These are phyloP conservation scores for Rhizopus arrhizus DNA, from an alignment of 371 early-diverging fungal genomes.

Conservation along the genomic window DNA sequence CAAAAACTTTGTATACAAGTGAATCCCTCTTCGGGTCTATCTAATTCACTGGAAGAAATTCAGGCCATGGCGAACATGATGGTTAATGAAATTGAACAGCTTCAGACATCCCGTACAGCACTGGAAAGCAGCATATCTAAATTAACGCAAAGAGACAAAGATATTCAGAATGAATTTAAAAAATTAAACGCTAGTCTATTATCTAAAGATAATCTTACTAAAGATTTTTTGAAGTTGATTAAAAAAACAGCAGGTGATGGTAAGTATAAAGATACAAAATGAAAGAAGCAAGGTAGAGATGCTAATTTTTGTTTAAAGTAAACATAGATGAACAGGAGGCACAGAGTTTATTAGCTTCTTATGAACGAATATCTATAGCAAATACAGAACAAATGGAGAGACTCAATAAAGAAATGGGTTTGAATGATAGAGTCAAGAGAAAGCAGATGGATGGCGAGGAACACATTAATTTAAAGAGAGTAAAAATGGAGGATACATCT, in stretches of 20 bases:
- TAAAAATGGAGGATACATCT: neutral
- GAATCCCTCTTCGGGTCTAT: neutral
- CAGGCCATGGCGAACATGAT: constrained; percentile 36
- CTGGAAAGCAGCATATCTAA: constrained; percentile 41
- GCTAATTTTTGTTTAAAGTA: neutral
- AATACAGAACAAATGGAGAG: constrained; percentile 26
- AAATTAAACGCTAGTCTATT: constrained; percentile 60
- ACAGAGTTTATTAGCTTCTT: constrained; percentile 33
- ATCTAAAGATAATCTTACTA: constrained; percentile 66
- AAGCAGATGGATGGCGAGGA: neutral
- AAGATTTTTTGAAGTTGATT: constrained; percentile 55
- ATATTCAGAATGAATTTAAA: constrained; percentile 60
- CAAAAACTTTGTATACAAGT: neutral
- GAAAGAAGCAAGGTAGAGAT: neutral
- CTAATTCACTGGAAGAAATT: constrained; percentile 24
- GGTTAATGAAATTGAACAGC: constrained; percentile 51
- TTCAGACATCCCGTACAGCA: constrained; percentile 31
- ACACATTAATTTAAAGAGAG: neutral
- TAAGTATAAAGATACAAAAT: constrained; percentile 2
- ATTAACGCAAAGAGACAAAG: constrained; percentile 57
- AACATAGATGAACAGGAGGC: constrained; percentile 14
- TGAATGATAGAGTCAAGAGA: neutral
- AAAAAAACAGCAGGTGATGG: neutral
- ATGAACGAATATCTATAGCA: constrained; percentile 22
- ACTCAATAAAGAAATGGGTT: neutral